A percentile compares a stretch with the other conserved stretches of the same genome.
These are phyloP conservation scores for Neurospora sp. DNA, from an alignment of 495 filamentous ascomycete genomes.

Conservation along the genomic window DNA sequence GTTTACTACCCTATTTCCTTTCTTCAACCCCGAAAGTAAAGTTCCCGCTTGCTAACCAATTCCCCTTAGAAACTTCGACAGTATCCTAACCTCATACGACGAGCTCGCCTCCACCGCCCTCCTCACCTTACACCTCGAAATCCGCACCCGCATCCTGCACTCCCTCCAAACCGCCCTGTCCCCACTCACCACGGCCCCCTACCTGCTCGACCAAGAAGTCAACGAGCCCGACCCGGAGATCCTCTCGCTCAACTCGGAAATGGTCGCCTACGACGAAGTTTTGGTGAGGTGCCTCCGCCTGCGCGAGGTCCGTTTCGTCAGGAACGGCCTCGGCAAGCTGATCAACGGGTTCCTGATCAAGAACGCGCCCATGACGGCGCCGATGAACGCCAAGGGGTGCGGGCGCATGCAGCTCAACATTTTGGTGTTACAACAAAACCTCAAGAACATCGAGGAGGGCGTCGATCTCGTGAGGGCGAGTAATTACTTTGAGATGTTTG, in stretches of 20 bases:
- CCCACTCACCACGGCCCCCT: conserved; percentile 45
- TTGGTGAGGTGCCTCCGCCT: conserved; percentile 56
- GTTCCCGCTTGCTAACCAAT: conserved; percentile 11
- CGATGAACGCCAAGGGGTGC: conserved; percentile 52
- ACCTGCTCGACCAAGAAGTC: conserved; percentile 63
- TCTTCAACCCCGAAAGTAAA: neutral
- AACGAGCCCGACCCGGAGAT: conserved; percentile 72
- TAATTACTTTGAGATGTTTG: conserved; percentile 73
- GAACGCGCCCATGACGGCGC: conserved; percentile 34
- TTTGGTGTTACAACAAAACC: conserved; percentile 85
- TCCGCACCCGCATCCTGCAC: conserved; percentile 72
- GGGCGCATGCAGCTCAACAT: conserved; percentile 82
- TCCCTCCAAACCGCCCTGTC: conserved; percentile 46
- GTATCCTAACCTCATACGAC: conserved; percentile 68
- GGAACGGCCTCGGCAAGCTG: conserved; percentile 50
- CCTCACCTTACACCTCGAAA: conserved; percentile 76
- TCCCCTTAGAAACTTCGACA: conserved; percentile 58
- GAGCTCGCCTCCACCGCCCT: conserved; percentile 67
- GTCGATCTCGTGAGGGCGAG: conserved; percentile 59
- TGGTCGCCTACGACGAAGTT: conserved; percentile 77
- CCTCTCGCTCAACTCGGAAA: conserved; percentile 64
- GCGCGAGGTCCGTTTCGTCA: conserved; percentile 60
- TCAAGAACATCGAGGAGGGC: conserved; percentile 79
- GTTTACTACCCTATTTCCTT: conserved; percentile 10
- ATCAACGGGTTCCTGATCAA: conserved; percentile 34